Conservation (phyloP, 2,329 filamentous ascomycete genomes). For the Sarocladium kiliense region DNA sequence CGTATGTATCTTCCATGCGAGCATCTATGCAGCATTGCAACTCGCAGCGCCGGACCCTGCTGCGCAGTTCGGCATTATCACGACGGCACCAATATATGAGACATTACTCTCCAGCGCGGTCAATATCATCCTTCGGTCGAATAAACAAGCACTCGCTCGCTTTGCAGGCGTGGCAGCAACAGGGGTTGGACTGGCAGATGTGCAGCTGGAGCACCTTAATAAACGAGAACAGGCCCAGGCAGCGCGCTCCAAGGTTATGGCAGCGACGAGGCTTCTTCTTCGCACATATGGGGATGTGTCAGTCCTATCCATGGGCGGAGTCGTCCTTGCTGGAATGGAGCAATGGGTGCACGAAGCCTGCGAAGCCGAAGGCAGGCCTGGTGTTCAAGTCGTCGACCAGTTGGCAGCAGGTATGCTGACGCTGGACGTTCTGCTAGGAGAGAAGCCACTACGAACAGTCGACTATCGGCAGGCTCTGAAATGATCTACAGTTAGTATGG, state of each 20-base stretch:
- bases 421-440: constrained; percentile 10
- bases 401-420: constrained; percentile 12
- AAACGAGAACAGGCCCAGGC: constrained; percentile 2
- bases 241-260: neutral
- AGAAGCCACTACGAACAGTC: constrained; percentile 9
- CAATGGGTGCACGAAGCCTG: constrained; percentile 13
- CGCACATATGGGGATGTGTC: neutral
- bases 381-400: constrained; percentile 13
- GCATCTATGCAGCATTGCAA: constrained; percentile 12
- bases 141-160: constrained; percentile 6
- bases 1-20: constrained; percentile 14
- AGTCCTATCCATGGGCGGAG: constrained; percentile 13
- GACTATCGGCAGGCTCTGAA: constrained; percentile 11
- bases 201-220: neutral
- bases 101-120: constrained; percentile 10
- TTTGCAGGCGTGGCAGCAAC: constrained; percentile 12
- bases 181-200: constrained; percentile 11
- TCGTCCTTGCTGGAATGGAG: constrained; percentile 13
- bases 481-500: too few relatives aligned
- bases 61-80: constrained; percentile 12
- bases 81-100: constrained; percentile 12
- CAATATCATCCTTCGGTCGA: constrained; percentile 4
- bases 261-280: constrained; percentile 7
- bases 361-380: constrained; percentile 5
- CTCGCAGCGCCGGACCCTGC: neutral